Conservation (phyloP, 768 basidiomycete species). For the Termitomyces sp. region DNA sequence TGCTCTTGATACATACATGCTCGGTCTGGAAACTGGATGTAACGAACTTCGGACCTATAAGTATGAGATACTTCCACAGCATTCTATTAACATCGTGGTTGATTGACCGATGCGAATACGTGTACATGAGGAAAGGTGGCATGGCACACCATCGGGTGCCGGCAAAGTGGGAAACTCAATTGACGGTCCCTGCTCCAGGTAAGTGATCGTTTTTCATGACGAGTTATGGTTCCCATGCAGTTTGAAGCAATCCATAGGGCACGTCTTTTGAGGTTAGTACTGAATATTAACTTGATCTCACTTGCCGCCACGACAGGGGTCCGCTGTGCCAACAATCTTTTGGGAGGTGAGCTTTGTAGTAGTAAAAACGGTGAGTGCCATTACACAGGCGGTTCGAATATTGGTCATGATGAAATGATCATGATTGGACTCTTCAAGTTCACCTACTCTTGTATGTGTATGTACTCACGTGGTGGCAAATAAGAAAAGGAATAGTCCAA, state of each 20-base stretch:
- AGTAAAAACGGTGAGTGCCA: not conserved
- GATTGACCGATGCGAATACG: not conserved
- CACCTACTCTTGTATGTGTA: too few relatives aligned
- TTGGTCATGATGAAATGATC: too few relatives aligned
- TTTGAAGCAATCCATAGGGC: not conserved
- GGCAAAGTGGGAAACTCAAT: not conserved
- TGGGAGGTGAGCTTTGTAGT: not conserved
- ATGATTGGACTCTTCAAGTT: too few relatives aligned
- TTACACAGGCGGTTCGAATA: too few relatives aligned
- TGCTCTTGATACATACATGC: not conserved
- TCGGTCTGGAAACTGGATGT: not conserved
- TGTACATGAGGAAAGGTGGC: not conserved
- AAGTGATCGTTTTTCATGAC: not conserved
- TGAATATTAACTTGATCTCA: not conserved
- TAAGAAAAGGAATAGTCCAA: too few relatives aligned
- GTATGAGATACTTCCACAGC: not conserved
- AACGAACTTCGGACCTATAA: not conserved
- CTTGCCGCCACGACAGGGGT: not conserved
- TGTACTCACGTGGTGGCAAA: too few relatives aligned
- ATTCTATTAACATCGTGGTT: not conserved
- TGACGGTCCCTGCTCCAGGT: not conserved
- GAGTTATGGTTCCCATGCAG: not conserved
- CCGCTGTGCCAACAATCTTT: not conserved
- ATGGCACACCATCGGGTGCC: not conserved
- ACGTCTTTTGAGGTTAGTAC: not conserved